phyloP scores from a whole-genome alignment of 148 eudicot species.

The Camellia lanceoleosa region DNA sequence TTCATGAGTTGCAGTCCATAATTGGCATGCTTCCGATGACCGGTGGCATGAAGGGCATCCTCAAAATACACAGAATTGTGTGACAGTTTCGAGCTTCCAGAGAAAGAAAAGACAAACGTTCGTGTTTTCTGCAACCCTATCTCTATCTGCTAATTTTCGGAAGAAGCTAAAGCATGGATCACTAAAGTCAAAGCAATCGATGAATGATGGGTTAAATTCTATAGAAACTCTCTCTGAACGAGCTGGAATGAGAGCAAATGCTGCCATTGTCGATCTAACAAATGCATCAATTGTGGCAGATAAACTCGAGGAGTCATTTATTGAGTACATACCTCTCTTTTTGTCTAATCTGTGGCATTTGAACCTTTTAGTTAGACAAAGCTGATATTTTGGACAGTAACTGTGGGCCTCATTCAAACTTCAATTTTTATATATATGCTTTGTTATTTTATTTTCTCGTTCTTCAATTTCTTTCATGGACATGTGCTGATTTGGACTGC shows the following conservation, averaged over 20 bases:
- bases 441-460: too few species aligned
- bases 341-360: background rate
- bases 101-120: slow-evolving; percentile 94
- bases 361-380: background rate
- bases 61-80: slow-evolving; percentile 58
- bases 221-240: slow-evolving; percentile 78
- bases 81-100: slow-evolving; percentile 54
- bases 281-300: slow-evolving; percentile 70
- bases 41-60: slow-evolving; percentile 37
- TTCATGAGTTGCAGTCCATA: slow-evolving; percentile 87
- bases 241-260: slow-evolving; percentile 93
- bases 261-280: slow-evolving; percentile 85
- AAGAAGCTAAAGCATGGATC: slow-evolving; percentile 88
- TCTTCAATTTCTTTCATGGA: too few species aligned
- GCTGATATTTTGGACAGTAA: background rate
- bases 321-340: slow-evolving; percentile 59
- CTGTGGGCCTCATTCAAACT: background rate
- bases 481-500: too few species aligned
- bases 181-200: slow-evolving; percentile 39
- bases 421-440: too few species aligned
- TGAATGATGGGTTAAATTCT: slow-evolving; percentile 57
- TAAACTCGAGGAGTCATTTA: slow-evolving; percentile 86
- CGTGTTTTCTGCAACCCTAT: slow-evolving; percentile 95
- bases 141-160: slow-evolving; percentile 77
- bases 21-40: slow-evolving; percentile 83